These are phyloP conservation scores for Eutrema heterophyllum DNA, from an alignment of 345 rosid species.

Conservation along the genomic window DNA sequence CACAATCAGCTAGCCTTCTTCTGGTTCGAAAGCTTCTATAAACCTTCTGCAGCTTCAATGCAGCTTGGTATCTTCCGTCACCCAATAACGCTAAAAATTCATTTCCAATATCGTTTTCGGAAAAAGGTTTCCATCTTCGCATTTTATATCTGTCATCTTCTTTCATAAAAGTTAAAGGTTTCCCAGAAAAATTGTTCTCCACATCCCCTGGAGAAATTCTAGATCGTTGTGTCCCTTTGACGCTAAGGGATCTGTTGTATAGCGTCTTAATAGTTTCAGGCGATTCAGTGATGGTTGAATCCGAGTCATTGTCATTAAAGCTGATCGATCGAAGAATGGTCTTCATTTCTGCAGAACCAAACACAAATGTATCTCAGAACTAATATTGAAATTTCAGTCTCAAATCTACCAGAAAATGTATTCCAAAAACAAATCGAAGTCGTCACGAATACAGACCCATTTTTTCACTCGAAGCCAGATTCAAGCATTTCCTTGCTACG, in stretches of 20 bases:
- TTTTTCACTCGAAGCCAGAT: neutral
- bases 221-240: slow-evolving; percentile 33
- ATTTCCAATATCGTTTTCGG: slow-evolving; percentile 2
- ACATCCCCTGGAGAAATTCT: slow-evolving; percentile 28
- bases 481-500: slow-evolving; percentile 4
- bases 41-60: slow-evolving; percentile 79
- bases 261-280: slow-evolving; percentile 25
- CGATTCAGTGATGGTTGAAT: slow-evolving; percentile 31
- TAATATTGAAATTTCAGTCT: neutral
- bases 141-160: slow-evolving; percentile 22
- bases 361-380: neutral
- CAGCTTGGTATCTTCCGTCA: slow-evolving; percentile 47
- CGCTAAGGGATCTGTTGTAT: slow-evolving; percentile 33
- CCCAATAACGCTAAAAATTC: slow-evolving; percentile 24
- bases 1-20: slow-evolving; percentile 90
- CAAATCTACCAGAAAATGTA: no score
- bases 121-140: slow-evolving; percentile 12
- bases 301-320: slow-evolving; percentile 35
- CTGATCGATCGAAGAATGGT: slow-evolving; percentile 38
- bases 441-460: slow-evolving; percentile 15
- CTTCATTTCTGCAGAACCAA: slow-evolving; percentile 21
- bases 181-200: slow-evolving; percentile 25
- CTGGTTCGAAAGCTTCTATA: slow-evolving; percentile 90
- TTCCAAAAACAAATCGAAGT: neutral
- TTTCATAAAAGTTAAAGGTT: slow-evolving; percentile 25